A percentile compares a stretch with the other conserved stretches of the same genome.
These are phyloP conservation scores for Fistulinella cinereoalba DNA, from an alignment of 1,284 basidiomycete species.

Conservation along the genomic window DNA sequence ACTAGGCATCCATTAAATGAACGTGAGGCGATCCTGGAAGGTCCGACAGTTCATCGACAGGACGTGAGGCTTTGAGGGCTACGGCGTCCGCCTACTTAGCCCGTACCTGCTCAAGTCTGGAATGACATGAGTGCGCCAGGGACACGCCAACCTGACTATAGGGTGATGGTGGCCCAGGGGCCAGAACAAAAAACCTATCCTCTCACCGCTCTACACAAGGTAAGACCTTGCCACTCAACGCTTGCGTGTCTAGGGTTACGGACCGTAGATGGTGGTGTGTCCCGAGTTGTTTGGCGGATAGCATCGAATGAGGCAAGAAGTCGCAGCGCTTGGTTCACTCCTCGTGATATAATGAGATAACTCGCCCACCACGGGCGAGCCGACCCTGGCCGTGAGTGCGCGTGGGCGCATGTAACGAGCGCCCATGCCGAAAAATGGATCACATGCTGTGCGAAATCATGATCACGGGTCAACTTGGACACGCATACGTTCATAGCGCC, in stretches of 20 bases:
- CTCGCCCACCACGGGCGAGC: slow-evolving; percentile 4
- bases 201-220: not conserved
- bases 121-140: slow-evolving; percentile 4
- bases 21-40: not conserved
- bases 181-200: slow-evolving; percentile 1
- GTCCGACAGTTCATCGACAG: no score
- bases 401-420: not conserved
- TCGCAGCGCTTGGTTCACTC: slow-evolving; percentile 5
- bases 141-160: not conserved
- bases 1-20: not conserved
- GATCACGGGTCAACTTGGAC: not conserved
- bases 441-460: slow-evolving; percentile 21
- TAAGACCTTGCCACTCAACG: slow-evolving; percentile 1
- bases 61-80: not conserved
- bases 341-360: not conserved
- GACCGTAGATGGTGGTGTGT: not conserved
- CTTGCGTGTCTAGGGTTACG: not conserved
- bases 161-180: slow-evolving; percentile 3
- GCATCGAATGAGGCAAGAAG: not conserved
- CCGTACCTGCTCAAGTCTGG: no score
- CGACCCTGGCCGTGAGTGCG: not conserved
- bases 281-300: slow-evolving; percentile 2
- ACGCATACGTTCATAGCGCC: slow-evolving; percentile 1
- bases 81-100: no score
- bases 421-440: slow-evolving; percentile 6